Percentiles rank a stretch among this genome's conserved stretches.
Conservation (phyloP, 2,329 filamentous ascomycete species). For the Chaetomiaceae sp. region DNA sequence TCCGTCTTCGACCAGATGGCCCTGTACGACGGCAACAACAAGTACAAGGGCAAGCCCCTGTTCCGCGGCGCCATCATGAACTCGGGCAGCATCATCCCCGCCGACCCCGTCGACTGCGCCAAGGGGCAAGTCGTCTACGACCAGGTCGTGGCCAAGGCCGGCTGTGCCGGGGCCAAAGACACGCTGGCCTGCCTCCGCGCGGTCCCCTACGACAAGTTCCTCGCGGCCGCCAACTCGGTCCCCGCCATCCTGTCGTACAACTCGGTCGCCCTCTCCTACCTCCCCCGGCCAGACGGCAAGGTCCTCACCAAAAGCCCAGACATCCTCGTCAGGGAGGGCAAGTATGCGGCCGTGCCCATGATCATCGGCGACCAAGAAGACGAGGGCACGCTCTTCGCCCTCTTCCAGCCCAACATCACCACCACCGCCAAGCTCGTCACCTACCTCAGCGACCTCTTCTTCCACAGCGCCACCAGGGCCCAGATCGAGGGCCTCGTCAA, state of each 20-base stretch:
- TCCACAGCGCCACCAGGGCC: constrained; percentile 48
- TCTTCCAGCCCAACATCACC: constrained; percentile 66
- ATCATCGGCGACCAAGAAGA: constrained; percentile 73
- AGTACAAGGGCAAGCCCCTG: constrained; percentile 68
- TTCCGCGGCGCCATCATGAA: constrained; percentile 79
- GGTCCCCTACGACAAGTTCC: constrained; percentile 54
- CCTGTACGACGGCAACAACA: constrained; percentile 67
- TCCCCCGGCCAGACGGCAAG: constrained; percentile 67
- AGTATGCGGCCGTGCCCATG: constrained; percentile 46
- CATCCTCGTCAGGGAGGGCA: constrained; percentile 45
- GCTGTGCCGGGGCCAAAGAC: constrained; percentile 55
- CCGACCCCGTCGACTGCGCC: constrained; percentile 58
- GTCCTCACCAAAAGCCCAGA: constrained; percentile 62
- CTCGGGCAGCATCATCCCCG: constrained; percentile 60
- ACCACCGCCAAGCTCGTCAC: constrained; percentile 53
- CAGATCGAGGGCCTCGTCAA: constrained; percentile 54
- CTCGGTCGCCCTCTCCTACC: constrained; percentile 66
- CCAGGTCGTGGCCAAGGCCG: constrained; percentile 53
- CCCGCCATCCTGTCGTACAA: constrained; percentile 63
- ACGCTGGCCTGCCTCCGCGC: constrained; percentile 63
- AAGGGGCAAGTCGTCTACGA: constrained; percentile 66
- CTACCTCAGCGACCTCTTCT: constrained; percentile 60
- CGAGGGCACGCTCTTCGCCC: constrained; percentile 69
- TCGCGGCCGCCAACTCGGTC: constrained; percentile 65
- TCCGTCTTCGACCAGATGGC: constrained; percentile 74